phyloP scores from a whole-genome alignment of 345 rosid genomes.

The Draba incana region DNA sequence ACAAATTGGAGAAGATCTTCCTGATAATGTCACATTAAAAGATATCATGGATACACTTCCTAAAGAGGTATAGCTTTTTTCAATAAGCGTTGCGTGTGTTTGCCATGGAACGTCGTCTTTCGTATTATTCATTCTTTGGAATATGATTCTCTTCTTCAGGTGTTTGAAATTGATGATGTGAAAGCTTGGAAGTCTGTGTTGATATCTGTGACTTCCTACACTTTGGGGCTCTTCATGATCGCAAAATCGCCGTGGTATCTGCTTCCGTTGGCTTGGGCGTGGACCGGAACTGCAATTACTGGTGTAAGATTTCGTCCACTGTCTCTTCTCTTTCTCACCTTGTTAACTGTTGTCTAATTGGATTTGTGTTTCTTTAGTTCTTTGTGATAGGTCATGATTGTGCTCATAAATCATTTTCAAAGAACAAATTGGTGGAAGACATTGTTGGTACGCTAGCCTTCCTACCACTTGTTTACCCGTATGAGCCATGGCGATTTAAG shows the following conservation, averaged over 20 bases:
- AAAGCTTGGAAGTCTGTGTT: conserved; percentile 92
- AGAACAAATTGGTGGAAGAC: conserved; percentile 88
- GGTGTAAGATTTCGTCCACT: conserved; percentile 52
- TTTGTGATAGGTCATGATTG: conserved; percentile 99
- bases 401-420: conserved; percentile 93
- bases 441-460: conserved; percentile 93
- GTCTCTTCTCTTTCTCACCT: neutral
- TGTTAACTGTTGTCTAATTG: conserved; percentile 16
- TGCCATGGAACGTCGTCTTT: conserved; percentile 1
- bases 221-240: conserved; percentile 82
- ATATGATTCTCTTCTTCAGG: conserved; percentile 45
- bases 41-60: conserved; percentile 84
- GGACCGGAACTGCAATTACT: conserved; percentile 93
- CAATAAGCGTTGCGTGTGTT: neutral
- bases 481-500: conserved; percentile 97
- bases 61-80: conserved; percentile 52
- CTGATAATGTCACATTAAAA: conserved; percentile 72
- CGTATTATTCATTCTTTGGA: neutral
- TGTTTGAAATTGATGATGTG: conserved; percentile 79
- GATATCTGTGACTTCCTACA: conserved; percentile 74
- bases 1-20: conserved; percentile 89
- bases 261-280: conserved; percentile 96
- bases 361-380: conserved; percentile 51
- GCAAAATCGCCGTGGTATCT: conserved; percentile 90
- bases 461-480: conserved; percentile 86